Percentiles rank a stretch among this genome's conserved stretches.
Conservation (phyloP, 106 monocot species). For the Allium fistulosum region DNA sequence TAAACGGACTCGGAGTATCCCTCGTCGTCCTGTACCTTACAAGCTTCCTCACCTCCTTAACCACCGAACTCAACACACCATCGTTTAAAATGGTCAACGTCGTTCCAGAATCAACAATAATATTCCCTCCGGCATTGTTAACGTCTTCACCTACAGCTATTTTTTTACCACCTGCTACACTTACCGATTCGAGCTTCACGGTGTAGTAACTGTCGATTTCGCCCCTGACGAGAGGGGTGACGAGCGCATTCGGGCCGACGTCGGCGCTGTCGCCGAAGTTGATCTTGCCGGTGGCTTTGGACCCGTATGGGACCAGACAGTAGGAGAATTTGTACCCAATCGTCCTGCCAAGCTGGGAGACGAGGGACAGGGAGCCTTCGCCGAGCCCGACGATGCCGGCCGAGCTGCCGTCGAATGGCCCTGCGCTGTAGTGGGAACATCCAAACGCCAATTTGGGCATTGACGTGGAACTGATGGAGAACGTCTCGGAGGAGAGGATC, state of each 20-base stretch:
- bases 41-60: not conserved
- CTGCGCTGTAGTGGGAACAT: conserved; percentile 17
- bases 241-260: not conserved
- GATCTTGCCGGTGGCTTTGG: conserved; percentile 8
- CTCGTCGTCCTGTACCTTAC: conserved; percentile 10
- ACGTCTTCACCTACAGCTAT: not conserved
- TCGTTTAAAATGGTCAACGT: conserved; percentile 18
- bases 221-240: conserved; percentile 7
- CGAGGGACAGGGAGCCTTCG: conserved; percentile 30
- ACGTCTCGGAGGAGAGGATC: conserved; percentile 27
- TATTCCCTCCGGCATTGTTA: conserved; percentile 1
- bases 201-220: conserved; percentile 12
- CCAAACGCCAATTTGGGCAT: conserved; percentile 20
- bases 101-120: conserved; percentile 49
- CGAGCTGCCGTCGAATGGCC: conserved; percentile 9
- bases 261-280: conserved; percentile 19
- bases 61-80: conserved; percentile 1
- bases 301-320: conserved; percentile 21
- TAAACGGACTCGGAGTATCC: not conserved
- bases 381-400: conserved; percentile 45
- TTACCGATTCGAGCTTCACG: conserved; percentile 14
- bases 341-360: conserved; percentile 23
- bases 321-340: conserved; percentile 37
- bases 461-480: conserved; percentile 11
- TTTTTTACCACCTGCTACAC: conserved; percentile 5